Base-by-base conservation (phyloP, 345 rosid genomes). In the Eutrema yunnanense region DNA sequence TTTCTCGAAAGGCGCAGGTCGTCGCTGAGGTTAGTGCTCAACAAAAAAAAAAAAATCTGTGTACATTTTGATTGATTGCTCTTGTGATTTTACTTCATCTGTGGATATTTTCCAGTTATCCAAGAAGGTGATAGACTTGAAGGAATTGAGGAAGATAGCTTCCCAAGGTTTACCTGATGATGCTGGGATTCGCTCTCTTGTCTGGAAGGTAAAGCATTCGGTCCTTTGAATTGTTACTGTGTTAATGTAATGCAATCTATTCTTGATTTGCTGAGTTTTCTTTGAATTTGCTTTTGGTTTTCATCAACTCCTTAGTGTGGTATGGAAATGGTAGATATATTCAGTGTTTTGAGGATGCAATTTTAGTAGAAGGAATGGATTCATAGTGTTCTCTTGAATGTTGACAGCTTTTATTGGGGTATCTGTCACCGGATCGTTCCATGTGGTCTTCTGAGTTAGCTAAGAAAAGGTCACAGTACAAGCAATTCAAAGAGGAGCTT, bases 141-240 rank as follows among this genome's bases (percentile, higher is more conserved):
- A 85, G 77, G 97, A 91, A 71, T 65, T 94, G 73, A 86, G 96
- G 83, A 91, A 83, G 76, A 83, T 86, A 57, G 90, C 89, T 2
- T 84, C 92, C 5, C 97, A 89, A 73, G 97, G 98, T 56, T 43
- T 89, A 77, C 95, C 97, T 19, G 97, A 94, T 74, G 87, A 90
- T 73, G 85, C 84, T 37, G 98, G 96, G 37, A 81, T 88, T 72
- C 96, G 97, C 59, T 86, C 98, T 9, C 73, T 86, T 9, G 95
- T 86, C 32, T 94, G 98, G 98, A 94, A 94, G 97, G 98, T 93
- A 2, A 2, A 3, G 1, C 8, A 5, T 12, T 43, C 2, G 2
- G 2, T 43, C 6, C 5, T 37, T 2, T 37, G 9, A 10, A 5
- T 10, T 58, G 40, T 34, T 58, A 59, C 29, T 59, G 19, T 63